These are phyloP conservation scores for Arachnomyces sp. DNA, from an alignment of 2,329 filamentous ascomycete genomes.

Conservation along the genomic window DNA sequence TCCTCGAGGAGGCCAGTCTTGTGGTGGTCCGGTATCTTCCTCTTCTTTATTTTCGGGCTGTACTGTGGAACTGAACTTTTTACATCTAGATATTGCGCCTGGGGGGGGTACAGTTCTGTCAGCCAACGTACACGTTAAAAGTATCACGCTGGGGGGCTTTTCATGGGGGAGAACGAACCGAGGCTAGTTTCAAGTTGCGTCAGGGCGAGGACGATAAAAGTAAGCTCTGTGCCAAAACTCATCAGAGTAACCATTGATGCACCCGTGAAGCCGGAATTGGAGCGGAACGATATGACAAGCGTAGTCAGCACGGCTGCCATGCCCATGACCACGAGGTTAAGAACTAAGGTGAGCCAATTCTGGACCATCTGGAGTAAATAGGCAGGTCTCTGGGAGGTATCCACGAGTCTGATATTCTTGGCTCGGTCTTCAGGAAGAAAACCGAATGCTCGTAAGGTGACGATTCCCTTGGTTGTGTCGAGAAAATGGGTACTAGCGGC, in stretches of 20 bases:
- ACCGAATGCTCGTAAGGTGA: slow-evolving; percentile 19
- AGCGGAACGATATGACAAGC: slow-evolving; percentile 26
- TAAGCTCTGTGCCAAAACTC: background rate
- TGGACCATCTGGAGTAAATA: slow-evolving; percentile 29
- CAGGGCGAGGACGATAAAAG: slow-evolving; percentile 1
- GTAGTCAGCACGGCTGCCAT: slow-evolving; percentile 30
- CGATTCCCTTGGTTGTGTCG: slow-evolving; percentile 16
- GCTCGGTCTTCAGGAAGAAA: slow-evolving; percentile 12
- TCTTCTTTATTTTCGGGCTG: slow-evolving; percentile 11
- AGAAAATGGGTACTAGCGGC: slow-evolving; percentile 21
- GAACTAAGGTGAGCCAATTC: slow-evolving; percentile 31
- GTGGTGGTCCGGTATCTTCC: slow-evolving; percentile 12
- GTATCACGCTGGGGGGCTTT: slow-evolving; percentile 12
- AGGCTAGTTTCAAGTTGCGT: slow-evolving; percentile 4
- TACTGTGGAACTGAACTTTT: slow-evolving; percentile 11
- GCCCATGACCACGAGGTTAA: slow-evolving; percentile 31
- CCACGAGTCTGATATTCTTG: slow-evolving; percentile 23
- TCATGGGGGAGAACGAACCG: background rate
- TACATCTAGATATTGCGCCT: slow-evolving; percentile 15
- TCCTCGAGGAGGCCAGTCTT: slow-evolving; percentile 13
- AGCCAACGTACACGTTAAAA: slow-evolving; percentile 6
- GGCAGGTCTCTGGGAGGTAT: slow-evolving; percentile 25
- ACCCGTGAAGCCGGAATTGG: slow-evolving; percentile 17
- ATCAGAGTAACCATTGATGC: slow-evolving; percentile 5
- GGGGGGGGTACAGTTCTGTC: slow-evolving; percentile 5